phyloP scores from a whole-genome alignment of 2,329 filamentous ascomycete species.

The Drechslerella coelobrocha region DNA sequence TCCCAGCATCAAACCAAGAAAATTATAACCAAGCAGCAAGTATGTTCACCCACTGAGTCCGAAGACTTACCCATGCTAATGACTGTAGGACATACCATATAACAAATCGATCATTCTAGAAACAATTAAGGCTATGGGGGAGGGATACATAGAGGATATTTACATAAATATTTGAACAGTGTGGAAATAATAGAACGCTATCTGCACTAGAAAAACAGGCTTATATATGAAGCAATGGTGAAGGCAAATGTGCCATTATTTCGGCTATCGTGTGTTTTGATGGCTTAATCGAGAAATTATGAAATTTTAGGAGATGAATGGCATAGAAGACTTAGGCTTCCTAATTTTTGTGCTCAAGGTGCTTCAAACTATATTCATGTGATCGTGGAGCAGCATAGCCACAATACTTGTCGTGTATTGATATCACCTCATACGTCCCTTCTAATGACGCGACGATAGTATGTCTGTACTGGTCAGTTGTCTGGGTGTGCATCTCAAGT shows the following conservation, averaged over 20 bases:
- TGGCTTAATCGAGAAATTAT: no score
- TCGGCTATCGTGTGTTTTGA: no score
- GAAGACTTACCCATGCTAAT: conserved; percentile 8
- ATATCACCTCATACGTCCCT: conserved; percentile 95
- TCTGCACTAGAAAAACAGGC: no score
- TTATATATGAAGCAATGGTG: no score
- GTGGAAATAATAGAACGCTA: background rate
- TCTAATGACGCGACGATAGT: conserved; percentile 85
- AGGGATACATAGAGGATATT: conserved; percentile 18
- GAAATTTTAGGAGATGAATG: background rate
- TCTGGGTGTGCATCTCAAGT: conserved; percentile 87
- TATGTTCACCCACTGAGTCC: background rate
- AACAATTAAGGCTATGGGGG: conserved; percentile 2
- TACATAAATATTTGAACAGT: conserved; percentile 8
- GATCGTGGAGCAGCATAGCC: conserved; percentile 62
- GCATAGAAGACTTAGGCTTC: background rate
- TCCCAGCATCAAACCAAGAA: background rate
- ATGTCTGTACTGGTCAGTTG: conserved; percentile 81
- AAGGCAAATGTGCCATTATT: no score
- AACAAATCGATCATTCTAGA: conserved; percentile 15
- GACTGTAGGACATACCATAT: background rate
- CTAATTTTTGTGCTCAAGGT: conserved; percentile 23
- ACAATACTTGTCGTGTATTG: conserved; percentile 92
- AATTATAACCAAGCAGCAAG: background rate
- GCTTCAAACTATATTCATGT: conserved; percentile 26